Evolutionary conservation across 2,329 filamentous ascomycete genomes (phyloP), one percentile per base, ranked within the genome.

Genomic region (Hypoxylon sp.): DNA sequence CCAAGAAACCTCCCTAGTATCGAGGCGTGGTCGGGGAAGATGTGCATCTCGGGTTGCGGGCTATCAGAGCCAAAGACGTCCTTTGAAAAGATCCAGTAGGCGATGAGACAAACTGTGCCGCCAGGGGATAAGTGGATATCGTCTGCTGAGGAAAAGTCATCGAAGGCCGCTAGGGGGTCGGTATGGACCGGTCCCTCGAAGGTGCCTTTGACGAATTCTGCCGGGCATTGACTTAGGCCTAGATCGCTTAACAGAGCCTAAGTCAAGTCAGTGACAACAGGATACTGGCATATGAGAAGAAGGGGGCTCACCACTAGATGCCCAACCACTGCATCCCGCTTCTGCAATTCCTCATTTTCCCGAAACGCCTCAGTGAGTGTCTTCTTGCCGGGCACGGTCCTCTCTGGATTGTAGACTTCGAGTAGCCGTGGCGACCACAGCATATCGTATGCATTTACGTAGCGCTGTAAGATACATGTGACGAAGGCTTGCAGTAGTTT

Each of bases 391-490:
- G 87, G 85, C 5, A 93, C 83, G 20, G 88, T 82, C 72, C 84
- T 87, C 58, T 87, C 83, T 0, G 91, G 91, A 54, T 87, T 82
- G 67, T 89, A 87, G 63, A 85, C 88, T 77, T 95, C 92, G 66
- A 91, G 82, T 59, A 93, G 77, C 52, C 92, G 80, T 12, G 85
- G 80, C 1, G 88, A 84, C 88, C 88, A 90, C 46, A 86, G 84
- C 75, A 90, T 76, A 22, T 81, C 80, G 69, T 88, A 85, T 5
- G 79, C 80, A 69, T 88, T 88, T 65, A 92, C 84, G 70, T 93
- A 95, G 46, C 90, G 86, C 74, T 94, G 91, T 9, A 94, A 79
- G 16, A 94, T 80, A 74, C 92, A 91, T 0, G 91, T 93, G n/a
- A 93, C 83, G 76, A 96, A 94, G 1, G 89, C 89, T 73, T 93